These are phyloP conservation scores for Pleurotus platypus DNA, from an alignment of 768 basidiomycete species.

Conservation along the genomic window DNA sequence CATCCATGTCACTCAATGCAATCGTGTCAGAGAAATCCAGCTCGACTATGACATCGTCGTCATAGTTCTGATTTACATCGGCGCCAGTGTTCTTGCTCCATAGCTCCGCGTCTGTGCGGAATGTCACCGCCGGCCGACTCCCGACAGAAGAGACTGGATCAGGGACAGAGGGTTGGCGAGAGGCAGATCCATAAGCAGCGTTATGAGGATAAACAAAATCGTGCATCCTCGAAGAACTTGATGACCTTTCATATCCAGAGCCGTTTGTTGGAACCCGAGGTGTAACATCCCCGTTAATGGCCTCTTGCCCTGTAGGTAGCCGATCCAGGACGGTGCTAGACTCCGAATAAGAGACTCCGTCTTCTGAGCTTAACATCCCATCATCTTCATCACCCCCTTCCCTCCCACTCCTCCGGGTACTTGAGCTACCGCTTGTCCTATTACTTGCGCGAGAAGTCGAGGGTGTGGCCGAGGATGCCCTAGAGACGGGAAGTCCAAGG, in stretches of 20 bases:
- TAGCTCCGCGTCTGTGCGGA: conserved; percentile 59
- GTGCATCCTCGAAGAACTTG: conserved; percentile 2
- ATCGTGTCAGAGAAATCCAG: conserved; percentile 75
- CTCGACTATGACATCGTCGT: conserved; percentile 66
- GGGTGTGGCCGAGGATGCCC: conserved; percentile 22
- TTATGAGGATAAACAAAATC: not conserved
- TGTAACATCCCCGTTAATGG: conserved; percentile 55
- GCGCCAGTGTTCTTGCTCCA: not conserved
- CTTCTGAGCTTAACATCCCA: conserved; percentile 23
- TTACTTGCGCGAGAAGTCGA: not conserved
- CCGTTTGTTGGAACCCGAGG: conserved; percentile 32
- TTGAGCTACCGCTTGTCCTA: not conserved
- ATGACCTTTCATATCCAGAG: not conserved
- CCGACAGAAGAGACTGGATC: conserved; percentile 9
- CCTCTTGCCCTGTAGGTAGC: conserved; percentile 7
- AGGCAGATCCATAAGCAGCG: not conserved
- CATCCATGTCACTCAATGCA: conserved; percentile 63
- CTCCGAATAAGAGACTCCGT: conserved; percentile 34
- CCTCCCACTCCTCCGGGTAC: conserved; percentile 15
- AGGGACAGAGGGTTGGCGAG: conserved; percentile 5
- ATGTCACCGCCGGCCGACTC: conserved; percentile 50
- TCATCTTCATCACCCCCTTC: conserved; percentile 61
- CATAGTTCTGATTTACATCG: conserved; percentile 22
- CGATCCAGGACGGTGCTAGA: conserved; percentile 38
- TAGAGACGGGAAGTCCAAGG: conserved; percentile 41